These are phyloP conservation scores for Chaetoceros tenuissimus DNA, from an alignment of 108 stramenopile species.

Conservation along the genomic window DNA sequence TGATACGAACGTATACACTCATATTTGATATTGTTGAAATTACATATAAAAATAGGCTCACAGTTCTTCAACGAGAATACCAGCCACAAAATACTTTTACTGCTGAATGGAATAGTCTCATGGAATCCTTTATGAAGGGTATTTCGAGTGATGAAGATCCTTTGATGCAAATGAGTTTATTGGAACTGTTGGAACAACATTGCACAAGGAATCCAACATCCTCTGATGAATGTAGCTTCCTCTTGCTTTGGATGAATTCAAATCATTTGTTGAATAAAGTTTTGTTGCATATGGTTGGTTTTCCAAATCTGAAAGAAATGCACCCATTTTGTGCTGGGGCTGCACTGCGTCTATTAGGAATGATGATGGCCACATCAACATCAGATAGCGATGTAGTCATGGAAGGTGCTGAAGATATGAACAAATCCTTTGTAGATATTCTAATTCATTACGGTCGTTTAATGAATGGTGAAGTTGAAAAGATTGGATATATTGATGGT, in stretches of 20 bases:
- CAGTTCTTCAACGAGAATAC: too few species aligned
- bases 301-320: background rate
- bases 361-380: too few species aligned
- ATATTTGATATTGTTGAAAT: too few species aligned
- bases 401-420: background rate
- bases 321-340: background rate
- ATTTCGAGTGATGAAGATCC: background rate
- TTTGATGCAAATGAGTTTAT: background rate
- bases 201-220: too few species aligned
- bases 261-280: background rate
- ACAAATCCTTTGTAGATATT: background rate
- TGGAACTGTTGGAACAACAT: background rate
- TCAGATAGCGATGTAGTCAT: too few species aligned
- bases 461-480: background rate
- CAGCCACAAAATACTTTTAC: too few species aligned
- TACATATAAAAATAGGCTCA: too few species aligned
- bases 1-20: too few species aligned
- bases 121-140: background rate
- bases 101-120: background rate
- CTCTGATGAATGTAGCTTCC: background rate
- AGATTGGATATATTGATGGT: background rate
- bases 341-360: background rate
- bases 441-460: background rate
- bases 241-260: background rate
- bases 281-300: background rate